Conservation (phyloP, 169 alveolate species). For the Eimeria maxima region DNA sequence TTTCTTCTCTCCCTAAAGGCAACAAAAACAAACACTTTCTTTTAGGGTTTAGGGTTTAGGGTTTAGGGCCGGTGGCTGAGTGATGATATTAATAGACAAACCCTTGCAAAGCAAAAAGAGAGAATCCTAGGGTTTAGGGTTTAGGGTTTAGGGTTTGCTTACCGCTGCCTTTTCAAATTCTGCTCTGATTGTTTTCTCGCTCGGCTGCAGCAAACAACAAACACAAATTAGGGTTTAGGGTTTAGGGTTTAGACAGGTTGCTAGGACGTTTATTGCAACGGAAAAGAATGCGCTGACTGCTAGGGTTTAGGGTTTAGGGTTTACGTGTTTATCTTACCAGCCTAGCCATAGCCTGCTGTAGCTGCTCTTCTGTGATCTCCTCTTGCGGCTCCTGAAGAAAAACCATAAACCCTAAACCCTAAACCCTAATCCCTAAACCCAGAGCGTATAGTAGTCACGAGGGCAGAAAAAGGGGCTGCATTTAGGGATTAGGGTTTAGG, state of each 20-base stretch:
- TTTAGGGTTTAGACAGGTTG: background rate
- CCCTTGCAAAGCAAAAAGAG: no score
- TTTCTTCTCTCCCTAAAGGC: background rate
- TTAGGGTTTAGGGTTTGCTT: constrained; percentile 22
- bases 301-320: constrained; percentile 56
- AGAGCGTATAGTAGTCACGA: background rate
- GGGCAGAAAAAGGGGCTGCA: background rate
- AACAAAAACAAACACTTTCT: background rate
- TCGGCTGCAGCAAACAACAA: background rate
- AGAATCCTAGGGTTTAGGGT: background rate
- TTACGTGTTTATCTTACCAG: background rate
- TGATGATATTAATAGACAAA: background rate
- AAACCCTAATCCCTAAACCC: constrained; percentile 26
- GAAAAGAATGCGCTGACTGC: no score
- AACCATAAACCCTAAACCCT: background rate
- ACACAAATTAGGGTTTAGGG: background rate
- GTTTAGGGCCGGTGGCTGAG: no score
- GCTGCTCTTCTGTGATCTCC: background rate
- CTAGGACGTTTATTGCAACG: no score
- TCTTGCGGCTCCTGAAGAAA: background rate
- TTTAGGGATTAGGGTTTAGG: constrained; percentile 9
- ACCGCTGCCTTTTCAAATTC: constrained; percentile 21
- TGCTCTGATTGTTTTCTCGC: background rate
- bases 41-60: background rate
- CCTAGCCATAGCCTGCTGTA: background rate